Evolutionary conservation across 768 basidiomycete genomes (phyloP).

Genomic region (Clitopilus hobsonii): DNA sequence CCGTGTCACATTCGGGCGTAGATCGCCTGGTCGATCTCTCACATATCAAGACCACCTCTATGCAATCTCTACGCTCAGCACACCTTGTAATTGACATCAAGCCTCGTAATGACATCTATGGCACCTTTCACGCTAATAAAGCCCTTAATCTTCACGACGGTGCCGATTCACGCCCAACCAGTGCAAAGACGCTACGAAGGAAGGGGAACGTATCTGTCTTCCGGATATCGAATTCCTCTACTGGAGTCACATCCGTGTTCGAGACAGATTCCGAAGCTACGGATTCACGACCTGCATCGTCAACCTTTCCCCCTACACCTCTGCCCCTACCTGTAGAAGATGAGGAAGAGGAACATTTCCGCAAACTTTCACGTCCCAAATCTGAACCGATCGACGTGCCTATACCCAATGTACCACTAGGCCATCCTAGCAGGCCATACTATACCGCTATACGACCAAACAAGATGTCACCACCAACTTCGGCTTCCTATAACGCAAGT

Average conservation of each 20-base stretch:
- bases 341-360: not conserved
- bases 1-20: not conserved
- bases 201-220: not conserved
- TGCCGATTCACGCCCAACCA: not conserved
- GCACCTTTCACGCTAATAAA: not conserved
- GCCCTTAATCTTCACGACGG: not conserved
- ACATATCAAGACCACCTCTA: not conserved
- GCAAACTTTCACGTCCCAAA: constrained; percentile 14
- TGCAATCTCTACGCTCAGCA: not conserved
- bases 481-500: not conserved
- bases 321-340: not conserved
- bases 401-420: constrained; percentile 28
- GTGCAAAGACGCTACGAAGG: not conserved
- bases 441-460: constrained; percentile 46
- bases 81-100: not conserved
- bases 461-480: constrained; percentile 7
- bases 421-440: constrained; percentile 49
- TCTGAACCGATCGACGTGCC: constrained; percentile 19
- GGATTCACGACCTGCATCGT: not conserved
- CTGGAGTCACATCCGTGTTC: not conserved
- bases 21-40: not conserved
- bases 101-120: not conserved
- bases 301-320: not conserved
- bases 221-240: not conserved
- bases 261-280: constrained; percentile 10